Conservation (phyloP, 129 eudicot genomes). For the Lactuca sativa region DNA sequence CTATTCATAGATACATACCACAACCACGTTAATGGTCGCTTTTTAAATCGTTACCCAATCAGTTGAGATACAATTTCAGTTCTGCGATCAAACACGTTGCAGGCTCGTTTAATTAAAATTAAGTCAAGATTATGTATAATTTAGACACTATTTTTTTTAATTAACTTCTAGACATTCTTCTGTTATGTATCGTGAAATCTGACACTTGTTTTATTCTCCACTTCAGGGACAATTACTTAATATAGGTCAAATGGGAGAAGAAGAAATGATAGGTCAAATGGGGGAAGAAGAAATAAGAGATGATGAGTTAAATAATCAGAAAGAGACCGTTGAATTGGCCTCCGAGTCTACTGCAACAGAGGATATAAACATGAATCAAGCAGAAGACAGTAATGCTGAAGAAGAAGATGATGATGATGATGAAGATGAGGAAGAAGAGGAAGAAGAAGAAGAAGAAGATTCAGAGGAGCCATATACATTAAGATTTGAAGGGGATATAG, state of each 20-base stretch:
- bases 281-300: conserved; percentile 21
- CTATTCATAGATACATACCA: too few relatives aligned
- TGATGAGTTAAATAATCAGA: conserved; percentile 22
- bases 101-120: too few relatives aligned
- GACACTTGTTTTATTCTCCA: too few relatives aligned
- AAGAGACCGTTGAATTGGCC: conserved; percentile 10
- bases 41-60: too few relatives aligned
- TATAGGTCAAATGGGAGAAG: conserved; percentile 9
- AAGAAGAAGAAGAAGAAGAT: conserved; percentile 51
- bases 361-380: conserved; percentile 8
- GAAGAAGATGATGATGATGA: conserved; percentile 38
- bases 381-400: conserved; percentile 29
- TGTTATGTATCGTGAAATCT: background rate
- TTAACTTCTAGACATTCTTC: too few relatives aligned
- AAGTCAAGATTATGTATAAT: too few relatives aligned
- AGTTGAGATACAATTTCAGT: too few relatives aligned
- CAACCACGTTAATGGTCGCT: too few relatives aligned
- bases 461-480: conserved; percentile 36
- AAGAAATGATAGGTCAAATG: conserved; percentile 11
- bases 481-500: conserved; percentile 59
- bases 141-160: too few relatives aligned
- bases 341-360: conserved; percentile 15
- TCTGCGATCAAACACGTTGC: too few relatives aligned
- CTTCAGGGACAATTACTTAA: background rate
- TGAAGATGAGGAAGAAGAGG: conserved; percentile 24